Base-by-base conservation (phyloP, 2,329 filamentous ascomycete species). In the Mycosphaerella arachidis region DNA sequence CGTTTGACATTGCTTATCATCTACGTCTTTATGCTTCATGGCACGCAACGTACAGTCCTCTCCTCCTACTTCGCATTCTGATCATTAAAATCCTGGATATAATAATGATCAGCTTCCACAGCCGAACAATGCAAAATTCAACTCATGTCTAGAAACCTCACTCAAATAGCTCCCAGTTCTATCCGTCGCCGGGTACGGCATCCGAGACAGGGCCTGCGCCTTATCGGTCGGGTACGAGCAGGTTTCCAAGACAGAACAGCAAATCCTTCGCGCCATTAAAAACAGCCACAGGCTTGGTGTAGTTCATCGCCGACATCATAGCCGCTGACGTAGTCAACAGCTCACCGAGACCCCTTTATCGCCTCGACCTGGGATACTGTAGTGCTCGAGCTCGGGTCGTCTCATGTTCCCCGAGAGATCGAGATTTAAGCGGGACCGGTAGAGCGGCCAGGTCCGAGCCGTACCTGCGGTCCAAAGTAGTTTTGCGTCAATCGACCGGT, bases 41-140 rank as follows among this genome's bases (percentile, higher is more conserved):
- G 24, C 24, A 24, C 24, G 24, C 24, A 24, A 24, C 3, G 24
- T 24, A 1, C 24, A 24, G 24, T 24, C 18, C 46, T 9, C 20
- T 12, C 29, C 12, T n/a, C 16, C 37, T 35, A 52, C 27, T 18
- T 31, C 29, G 59, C 57, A 54, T 58, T 59, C 58, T 59, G 37
- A 30, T 30, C 63, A 33, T 72, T 53, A 57, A 73, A 72, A 9
- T 63, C 58, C 48, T 68, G 66, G 29, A 71, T 67, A n/a, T n/a
- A n/a, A 20, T 64, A 69, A 12, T 61, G 60, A 58, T 64, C 73
- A 9, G 70, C 71, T 29, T 48, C 66, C 13, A 51, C 55, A 18
- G 72, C 70, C 29, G 67, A 66, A 51, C 67, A 72, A 55, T 74
- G 72, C 60, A n/a, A 73, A 61, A 48, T 73, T 73, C 37, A 74